Evolutionary conservation across 2,329 filamentous ascomycete genomes (phyloP).

Genomic region (Juglanconis juglandina): DNA sequence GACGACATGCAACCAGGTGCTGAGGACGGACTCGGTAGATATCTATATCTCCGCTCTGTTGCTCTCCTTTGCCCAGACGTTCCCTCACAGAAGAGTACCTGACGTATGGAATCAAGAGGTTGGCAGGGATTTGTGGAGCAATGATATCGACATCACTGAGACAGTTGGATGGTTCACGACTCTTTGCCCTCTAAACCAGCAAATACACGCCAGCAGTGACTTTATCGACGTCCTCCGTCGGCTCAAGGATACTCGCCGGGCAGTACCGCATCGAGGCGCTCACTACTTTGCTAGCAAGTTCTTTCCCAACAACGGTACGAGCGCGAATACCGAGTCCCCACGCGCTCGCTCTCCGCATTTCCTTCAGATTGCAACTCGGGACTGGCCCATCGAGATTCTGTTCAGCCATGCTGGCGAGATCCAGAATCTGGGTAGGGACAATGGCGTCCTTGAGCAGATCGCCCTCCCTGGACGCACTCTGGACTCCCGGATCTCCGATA

Average conservation of each 20-base stretch:
- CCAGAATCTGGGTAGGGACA: slow-evolving; percentile 44
- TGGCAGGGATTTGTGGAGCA: slow-evolving; percentile 42
- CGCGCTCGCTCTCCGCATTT: slow-evolving; percentile 10
- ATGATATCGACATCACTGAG: slow-evolving; percentile 48
- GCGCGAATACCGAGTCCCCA: not conserved
- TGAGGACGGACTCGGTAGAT: slow-evolving; percentile 51
- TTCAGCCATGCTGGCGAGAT: slow-evolving; percentile 54
- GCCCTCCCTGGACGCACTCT: slow-evolving; percentile 36
- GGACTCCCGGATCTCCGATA: slow-evolving; percentile 38
- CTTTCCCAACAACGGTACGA: slow-evolving; percentile 30
- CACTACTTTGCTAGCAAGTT: slow-evolving; percentile 32
- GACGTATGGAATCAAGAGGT: slow-evolving; percentile 54
- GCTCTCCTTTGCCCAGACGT: slow-evolving; percentile 53
- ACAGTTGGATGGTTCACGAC: slow-evolving; percentile 62
- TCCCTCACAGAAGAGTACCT: slow-evolving; percentile 48
- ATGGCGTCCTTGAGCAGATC: slow-evolving; percentile 48
- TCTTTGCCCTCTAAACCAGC: slow-evolving; percentile 48
- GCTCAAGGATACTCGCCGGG: slow-evolving; percentile 50
- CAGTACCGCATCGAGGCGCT: slow-evolving; percentile 28
- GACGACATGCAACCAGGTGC: slow-evolving; percentile 39
- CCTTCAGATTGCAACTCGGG: slow-evolving; percentile 24
- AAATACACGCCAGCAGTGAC: slow-evolving; percentile 42
- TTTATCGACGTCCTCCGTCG: slow-evolving; percentile 48
- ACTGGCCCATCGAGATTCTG: slow-evolving; percentile 54
- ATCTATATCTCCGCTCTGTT: slow-evolving; percentile 52